Evolutionary conservation across 2,329 filamentous ascomycete species (phyloP).

Genomic region (Sarocladium oryzae): DNA sequence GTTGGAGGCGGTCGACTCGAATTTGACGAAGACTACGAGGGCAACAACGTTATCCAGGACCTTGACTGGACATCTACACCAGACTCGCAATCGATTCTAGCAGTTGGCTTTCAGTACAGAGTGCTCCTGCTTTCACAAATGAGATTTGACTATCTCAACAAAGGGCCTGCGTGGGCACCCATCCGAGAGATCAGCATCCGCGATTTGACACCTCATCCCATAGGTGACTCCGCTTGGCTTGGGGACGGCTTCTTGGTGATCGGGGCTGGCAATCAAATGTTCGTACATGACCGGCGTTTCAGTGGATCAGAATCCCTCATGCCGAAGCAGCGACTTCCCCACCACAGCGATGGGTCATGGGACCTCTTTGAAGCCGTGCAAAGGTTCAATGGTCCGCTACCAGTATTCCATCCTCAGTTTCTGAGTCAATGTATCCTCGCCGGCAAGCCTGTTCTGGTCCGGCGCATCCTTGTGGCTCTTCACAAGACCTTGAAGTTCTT

Average conservation of each 20-base stretch:
- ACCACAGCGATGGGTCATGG: slow-evolving; percentile 43
- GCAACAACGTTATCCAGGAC: slow-evolving; percentile 71
- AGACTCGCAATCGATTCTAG: slow-evolving; percentile 79
- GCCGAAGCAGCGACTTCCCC: slow-evolving; percentile 41
- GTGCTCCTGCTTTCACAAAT: slow-evolving; percentile 79
- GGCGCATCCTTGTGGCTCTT: slow-evolving; percentile 64
- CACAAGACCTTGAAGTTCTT: slow-evolving; percentile 76
- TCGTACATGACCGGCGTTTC: slow-evolving; percentile 74
- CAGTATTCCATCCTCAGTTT: slow-evolving; percentile 88
- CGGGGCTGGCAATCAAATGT: slow-evolving; percentile 85
- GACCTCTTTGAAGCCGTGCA: slow-evolving; percentile 79
- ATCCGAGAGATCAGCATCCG: slow-evolving; percentile 77
- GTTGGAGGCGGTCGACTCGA: slow-evolving; percentile 75
- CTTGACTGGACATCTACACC: slow-evolving; percentile 93
- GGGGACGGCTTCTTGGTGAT: slow-evolving; percentile 79
- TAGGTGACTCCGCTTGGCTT: slow-evolving; percentile 90
- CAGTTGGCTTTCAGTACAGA: slow-evolving; percentile 85
- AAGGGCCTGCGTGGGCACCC: slow-evolving; percentile 81
- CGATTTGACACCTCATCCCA: slow-evolving; percentile 79
- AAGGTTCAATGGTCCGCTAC: slow-evolving; percentile 77
- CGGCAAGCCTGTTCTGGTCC: slow-evolving; percentile 67
- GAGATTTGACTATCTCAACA: slow-evolving; percentile 85
- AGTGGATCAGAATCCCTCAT: slow-evolving; percentile 55
- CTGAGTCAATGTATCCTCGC: slow-evolving; percentile 78
- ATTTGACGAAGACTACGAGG: slow-evolving; percentile 68